These are phyloP conservation scores for Globisporangium abappressorium DNA, from an alignment of 352 stramenopile species.

Conservation along the genomic window DNA sequence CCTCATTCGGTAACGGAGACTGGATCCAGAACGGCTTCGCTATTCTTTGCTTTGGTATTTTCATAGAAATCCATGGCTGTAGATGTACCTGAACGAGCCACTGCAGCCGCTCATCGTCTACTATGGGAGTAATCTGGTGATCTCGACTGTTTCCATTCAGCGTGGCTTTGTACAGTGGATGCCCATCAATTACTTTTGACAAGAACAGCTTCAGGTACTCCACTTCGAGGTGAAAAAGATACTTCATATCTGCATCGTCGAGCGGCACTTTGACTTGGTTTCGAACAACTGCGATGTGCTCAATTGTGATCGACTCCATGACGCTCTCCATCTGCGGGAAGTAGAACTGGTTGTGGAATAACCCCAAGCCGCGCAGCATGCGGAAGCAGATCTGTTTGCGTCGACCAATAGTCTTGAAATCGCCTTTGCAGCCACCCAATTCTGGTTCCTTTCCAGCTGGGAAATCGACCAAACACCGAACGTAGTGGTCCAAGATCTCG, in stretches of 20 bases:
- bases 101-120: not conserved
- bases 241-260: not conserved
- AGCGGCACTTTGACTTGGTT: constrained; percentile 9
- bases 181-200: not conserved
- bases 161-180: constrained; percentile 13
- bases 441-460: not conserved
- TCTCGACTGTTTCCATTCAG: not conserved
- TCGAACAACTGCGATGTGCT: constrained; percentile 14
- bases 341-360: constrained; percentile 62
- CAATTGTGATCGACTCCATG: constrained; percentile 18
- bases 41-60: not conserved
- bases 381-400: constrained; percentile 27
- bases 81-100: constrained; percentile 18
- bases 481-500: constrained; percentile 9
- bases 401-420: constrained; percentile 1
- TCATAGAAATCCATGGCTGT: not conserved
- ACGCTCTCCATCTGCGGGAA: constrained; percentile 37
- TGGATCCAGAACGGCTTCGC: constrained; percentile 21
- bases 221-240: constrained; percentile 4
- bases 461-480: not conserved
- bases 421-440: not conserved
- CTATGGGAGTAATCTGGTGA: not conserved
- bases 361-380: constrained; percentile 45
- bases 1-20: constrained; percentile 24
- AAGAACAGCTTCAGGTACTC: constrained; percentile 15